A percentile compares a stretch with the other conserved stretches of the same genome.
Conservation (phyloP, 306 rosid species). For the Cucurbita moschata region DNA sequence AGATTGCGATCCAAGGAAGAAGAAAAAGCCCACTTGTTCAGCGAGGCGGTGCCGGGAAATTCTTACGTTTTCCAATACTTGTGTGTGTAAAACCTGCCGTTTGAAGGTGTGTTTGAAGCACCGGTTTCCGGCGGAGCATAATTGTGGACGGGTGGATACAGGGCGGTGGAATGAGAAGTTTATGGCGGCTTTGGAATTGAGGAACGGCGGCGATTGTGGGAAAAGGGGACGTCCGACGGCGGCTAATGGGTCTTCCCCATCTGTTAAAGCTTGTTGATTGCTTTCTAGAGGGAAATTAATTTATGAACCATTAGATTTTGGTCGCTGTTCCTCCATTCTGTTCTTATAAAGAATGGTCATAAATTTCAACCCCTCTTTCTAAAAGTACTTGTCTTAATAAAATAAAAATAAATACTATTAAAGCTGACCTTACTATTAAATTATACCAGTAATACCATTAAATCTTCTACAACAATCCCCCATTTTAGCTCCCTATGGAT, state of each 20-base stretch:
- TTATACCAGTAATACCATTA: too few relatives aligned
- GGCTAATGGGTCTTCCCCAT: conserved; percentile 24
- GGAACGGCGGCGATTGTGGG: conserved; percentile 41
- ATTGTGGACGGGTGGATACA: conserved; percentile 18
- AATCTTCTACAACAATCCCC: too few relatives aligned
- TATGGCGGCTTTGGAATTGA: conserved; percentile 38
- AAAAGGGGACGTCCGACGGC: conserved; percentile 28
- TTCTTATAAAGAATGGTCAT: not conserved
- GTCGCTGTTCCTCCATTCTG: not conserved
- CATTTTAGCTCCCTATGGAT: too few relatives aligned
- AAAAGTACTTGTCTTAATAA: too few relatives aligned
- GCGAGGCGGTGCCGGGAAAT: conserved; percentile 58
- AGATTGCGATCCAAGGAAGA: conserved; percentile 54
- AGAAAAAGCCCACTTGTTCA: conserved; percentile 63
- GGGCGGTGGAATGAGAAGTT: conserved; percentile 39
- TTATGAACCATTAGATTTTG: not conserved
- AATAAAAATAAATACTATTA: too few relatives aligned
- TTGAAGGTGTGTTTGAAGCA: conserved; percentile 71
- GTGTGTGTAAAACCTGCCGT: conserved; percentile 56
- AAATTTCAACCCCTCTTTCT: not conserved
- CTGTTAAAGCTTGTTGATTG: conserved; percentile 36
- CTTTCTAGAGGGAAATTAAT: too few relatives aligned
- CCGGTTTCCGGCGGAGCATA: conserved; percentile 73
- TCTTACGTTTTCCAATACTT: conserved; percentile 60
- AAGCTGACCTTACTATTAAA: too few relatives aligned